Base-by-base conservation (phyloP, 345 rosid genomes). In the Eucalyptus cladocalyx region DNA sequence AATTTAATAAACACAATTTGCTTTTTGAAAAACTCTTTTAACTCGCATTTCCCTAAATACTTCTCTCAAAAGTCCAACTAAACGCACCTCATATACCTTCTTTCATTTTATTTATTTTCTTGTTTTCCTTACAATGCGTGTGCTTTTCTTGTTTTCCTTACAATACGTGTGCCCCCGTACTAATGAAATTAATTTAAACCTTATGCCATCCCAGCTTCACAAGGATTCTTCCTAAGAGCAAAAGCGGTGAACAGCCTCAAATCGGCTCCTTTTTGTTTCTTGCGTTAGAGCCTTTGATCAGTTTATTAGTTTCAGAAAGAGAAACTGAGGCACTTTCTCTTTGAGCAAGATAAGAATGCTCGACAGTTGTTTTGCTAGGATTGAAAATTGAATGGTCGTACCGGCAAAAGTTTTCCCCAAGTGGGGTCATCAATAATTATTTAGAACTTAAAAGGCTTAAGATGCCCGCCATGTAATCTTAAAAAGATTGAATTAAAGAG, bases 11-110 rank as follows among this genome's bases (percentile, higher is more conserved):
- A 19, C 1, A 0, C 10, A 53, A 19, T 53, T 53, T 53, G 4
- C 0, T 3, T 53, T 53, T 53, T 18, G 2, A 1, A 53, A 51
- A 53, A 53, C 56, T 19, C 23, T 53, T 53, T 53, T 53, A 19
- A 53, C 56, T 51, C 0, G 0, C 10, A 17, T 53, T 53, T 53
- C 9, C 4, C 4, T 53, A 7, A 19, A 53, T 1, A 5, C 4
- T 53, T 17, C 1, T 3, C 10, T 8, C 2, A 53, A 53, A 19
- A 53, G 10, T 53, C 56, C 5, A 53, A 53, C 24, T 4, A 53
- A 53, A 53, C 4, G 4, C 56, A 53, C 24, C n/a, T 9, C 86
- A 43, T 47, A 4, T 15, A 21, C n/a, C 9, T 3, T 16, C 80
- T 32, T 32, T 67, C 40, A 10, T 67, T 67, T 67, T 17, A 32